Evolutionary conservation across 2,329 filamentous ascomycete genomes (phyloP), one percentile per base, ranked within the genome.

Genomic region (Fusarium phyllophilum): DNA sequence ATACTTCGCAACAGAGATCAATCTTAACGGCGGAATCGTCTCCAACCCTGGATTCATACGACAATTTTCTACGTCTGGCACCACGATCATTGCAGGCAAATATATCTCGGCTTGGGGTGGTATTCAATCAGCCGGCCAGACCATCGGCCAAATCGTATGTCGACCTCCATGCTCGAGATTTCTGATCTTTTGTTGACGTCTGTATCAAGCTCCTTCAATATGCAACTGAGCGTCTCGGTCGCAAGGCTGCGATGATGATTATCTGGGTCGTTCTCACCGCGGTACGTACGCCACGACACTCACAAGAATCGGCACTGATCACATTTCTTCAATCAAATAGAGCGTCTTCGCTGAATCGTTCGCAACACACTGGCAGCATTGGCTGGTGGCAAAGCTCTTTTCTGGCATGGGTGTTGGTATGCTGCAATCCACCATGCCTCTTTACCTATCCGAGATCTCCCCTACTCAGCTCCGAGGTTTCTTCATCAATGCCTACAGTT

Each of bases 141-240:
- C 51, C 24, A 54, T 54, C 6, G 51, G 51, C 0, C 51, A 54
- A 39, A 24, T 54, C 7, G 51, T 54, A 38, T n/a, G 51, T 54
- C 6, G 9, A 54, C 6, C 26, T 26, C 6, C 26, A 26, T 26
- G 6, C 26, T 26, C 6, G 26, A 26, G 26, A 26, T 26, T 15
- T 1, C 5, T 26, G 12, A 38, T 54, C 0, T 0, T 20, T 6
- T 6, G 4, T 39, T 54, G 24, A 29, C 6, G 3, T 29, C 0
- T 39, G 1, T 54, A 15, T 18, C 0, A 15, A 54, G 51, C 51
- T 54, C 13, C 51, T 54, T n/a, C 51, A 54, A 54, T 54, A 54
- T 26, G 34, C 1, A 3, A 54, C 51, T 18, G 51, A 54, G 0
- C 51, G 51, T 39, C 24, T 54, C 1, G 51, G 51, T 8, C 51